Base-by-base conservation (phyloP, 805 yeast genomes). In the Metschnikowia lachancei region DNA sequence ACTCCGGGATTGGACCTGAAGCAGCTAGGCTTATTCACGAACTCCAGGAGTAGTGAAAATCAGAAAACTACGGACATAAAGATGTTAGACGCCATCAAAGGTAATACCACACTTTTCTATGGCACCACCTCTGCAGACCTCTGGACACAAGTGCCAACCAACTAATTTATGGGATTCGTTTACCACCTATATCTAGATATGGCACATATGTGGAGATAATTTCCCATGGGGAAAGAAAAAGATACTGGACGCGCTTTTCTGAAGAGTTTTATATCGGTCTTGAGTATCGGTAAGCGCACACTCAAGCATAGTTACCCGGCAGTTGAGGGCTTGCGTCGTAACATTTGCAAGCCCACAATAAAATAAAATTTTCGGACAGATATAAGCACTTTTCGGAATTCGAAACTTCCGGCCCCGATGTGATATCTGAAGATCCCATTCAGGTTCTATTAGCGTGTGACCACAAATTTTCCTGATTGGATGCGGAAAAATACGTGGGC, bases 131-230 rank as follows among this genome's bases (percentile, higher is more conserved):
- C 59, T 55, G 59, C 59, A 55, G 59, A 53, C 59, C 36, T 53
- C 59, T 32, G 51, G 54, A 45, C 56, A 51, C 49, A 48, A 47
- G 50, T 40, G 53, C 47, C 58, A 40, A 30, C 47, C 47, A 40
- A 37, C 62, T 55, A 41, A 48, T 67, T 20, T 66, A 31, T 54
- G 73, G 73, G 72, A 54, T 63, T 66, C 73, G 73, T 68, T 68
- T 68, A 68, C 70, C 73, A 62, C 59, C 49, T 57, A 63, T 64
- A 65, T 54, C 71, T 60, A 48, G 45, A 28, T 11, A 54, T 50
- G 72, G 53, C 70, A 62, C 64, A 66, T 56, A 59, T 53, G 62
- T 63, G 72, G 70, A 52, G 73, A 68, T 68, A 68, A 56, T 51
- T 44, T 58, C 65, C 66, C 63, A 39, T 52, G 35, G 17, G 17